Evolutionary conservation across 352 stramenopile species (phyloP).

Genomic region (Phytophthora capsici): DNA sequence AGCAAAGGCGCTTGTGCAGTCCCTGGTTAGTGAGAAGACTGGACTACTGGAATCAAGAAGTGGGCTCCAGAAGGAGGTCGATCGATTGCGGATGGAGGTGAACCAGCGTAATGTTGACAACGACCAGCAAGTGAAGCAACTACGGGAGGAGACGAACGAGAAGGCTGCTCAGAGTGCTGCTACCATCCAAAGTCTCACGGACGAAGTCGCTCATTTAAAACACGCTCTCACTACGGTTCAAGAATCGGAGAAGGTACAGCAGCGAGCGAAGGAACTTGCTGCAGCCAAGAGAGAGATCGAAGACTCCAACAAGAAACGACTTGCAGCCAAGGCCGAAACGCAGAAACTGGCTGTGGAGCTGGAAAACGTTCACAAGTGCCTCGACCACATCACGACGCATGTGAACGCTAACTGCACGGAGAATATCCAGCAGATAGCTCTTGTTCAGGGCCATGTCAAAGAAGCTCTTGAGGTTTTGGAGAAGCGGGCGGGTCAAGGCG

Average conservation of each 20-base stretch:
- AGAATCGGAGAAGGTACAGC: conserved; percentile 75
- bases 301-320: conserved; percentile 81
- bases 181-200: conserved; percentile 57
- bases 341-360: conserved; percentile 81
- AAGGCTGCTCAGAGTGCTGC: conserved; percentile 47
- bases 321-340: conserved; percentile 82
- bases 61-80: conserved; percentile 68
- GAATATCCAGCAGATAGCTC: conserved; percentile 64
- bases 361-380: conserved; percentile 70
- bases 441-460: conserved; percentile 70
- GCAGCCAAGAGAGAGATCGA: conserved; percentile 76
- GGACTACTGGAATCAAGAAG: conserved; percentile 48
- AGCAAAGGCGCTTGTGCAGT: conserved; percentile 69
- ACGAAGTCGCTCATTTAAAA: conserved; percentile 69
- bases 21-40: conserved; percentile 73
- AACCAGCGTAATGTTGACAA: conserved; percentile 82
- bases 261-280: conserved; percentile 70
- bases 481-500: conserved; percentile 48
- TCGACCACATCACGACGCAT: conserved; percentile 60
- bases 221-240: conserved; percentile 63
- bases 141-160: conserved; percentile 65
- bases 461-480: conserved; percentile 74
- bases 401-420: conserved; percentile 60
- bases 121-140: conserved; percentile 63
- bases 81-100: conserved; percentile 77